These are phyloP conservation scores for Coemansia sp. DNA, from an alignment of 192 early-diverging fungal species.

Conservation along the genomic window DNA sequence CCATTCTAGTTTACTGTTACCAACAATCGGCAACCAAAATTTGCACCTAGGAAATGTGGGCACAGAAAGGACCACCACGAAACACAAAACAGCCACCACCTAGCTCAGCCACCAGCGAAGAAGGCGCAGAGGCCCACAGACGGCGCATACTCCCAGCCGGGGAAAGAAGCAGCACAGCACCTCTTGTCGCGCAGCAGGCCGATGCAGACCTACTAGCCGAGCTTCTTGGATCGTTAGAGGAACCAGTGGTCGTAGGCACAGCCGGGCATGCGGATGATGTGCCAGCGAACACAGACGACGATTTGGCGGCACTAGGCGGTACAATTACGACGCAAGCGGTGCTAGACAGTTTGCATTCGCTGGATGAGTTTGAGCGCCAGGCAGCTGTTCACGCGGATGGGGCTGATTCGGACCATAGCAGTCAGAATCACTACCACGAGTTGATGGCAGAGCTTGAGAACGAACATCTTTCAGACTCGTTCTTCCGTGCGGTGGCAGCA, in stretches of 20 bases:
- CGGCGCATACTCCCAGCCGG: background rate
- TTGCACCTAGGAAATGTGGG: background rate
- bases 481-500: background rate
- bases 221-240: conserved; percentile 20
- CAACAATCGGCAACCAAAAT: background rate
- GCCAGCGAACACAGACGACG: background rate
- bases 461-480: conserved; percentile 3
- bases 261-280: background rate
- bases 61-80: conserved; percentile 2
- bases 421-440: background rate
- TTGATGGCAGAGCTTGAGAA: background rate
- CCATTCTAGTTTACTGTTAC: too few species aligned
- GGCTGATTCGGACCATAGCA: background rate
- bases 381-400: conserved; percentile 22
- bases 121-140: background rate
- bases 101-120: conserved; percentile 12
- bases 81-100: conserved; percentile 6
- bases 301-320: conserved; percentile 6
- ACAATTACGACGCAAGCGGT: conserved; percentile 36
- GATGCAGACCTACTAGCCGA: conserved; percentile 16
- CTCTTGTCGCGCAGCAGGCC: background rate
- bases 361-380: conserved; percentile 46
- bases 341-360: conserved; percentile 30
- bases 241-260: background rate
- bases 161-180: background rate